These are phyloP conservation scores for Piromyces sp. DNA, from an alignment of 192 early-diverging fungal genomes.

Conservation along the genomic window DNA sequence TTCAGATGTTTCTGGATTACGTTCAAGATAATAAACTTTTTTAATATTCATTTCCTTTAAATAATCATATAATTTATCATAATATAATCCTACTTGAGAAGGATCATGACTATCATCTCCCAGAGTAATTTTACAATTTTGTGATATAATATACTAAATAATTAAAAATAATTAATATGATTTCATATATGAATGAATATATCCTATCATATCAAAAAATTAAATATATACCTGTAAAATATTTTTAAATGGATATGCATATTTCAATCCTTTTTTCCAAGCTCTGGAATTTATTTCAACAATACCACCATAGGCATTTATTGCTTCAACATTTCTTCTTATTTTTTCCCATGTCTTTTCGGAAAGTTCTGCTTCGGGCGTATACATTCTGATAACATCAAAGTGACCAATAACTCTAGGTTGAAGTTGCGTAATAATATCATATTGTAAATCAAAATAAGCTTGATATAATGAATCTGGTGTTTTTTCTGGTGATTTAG, in stretches of 20 bases:
- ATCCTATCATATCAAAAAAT: no score
- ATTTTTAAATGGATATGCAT: conserved; percentile 77
- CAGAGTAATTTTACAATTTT: conserved; percentile 60
- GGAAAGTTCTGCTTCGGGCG: conserved; percentile 15
- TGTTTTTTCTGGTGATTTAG: conserved; percentile 9
- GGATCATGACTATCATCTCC: conserved; percentile 91
- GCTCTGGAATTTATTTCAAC: conserved; percentile 89
- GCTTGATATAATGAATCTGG: conserved; percentile 34
- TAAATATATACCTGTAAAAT: conserved; percentile 62
- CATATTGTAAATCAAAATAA: conserved; percentile 82
- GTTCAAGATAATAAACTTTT: conserved; percentile 19
- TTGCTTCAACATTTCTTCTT: conserved; percentile 61
- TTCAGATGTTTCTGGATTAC: neutral
- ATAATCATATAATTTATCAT: conserved; percentile 53
- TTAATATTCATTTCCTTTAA: conserved; percentile 43
- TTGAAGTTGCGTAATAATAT: conserved; percentile 47
- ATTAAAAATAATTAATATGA: neutral
- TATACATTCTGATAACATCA: conserved; percentile 79
- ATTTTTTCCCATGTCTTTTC: conserved; percentile 30
- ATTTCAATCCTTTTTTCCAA: conserved; percentile 70
- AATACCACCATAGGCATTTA: conserved; percentile 60
- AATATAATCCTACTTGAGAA: conserved; percentile 68
- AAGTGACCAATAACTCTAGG: conserved; percentile 90
- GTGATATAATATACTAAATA: conserved; percentile 32
- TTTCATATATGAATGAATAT: neutral